Evolutionary conservation across 2,329 filamentous ascomycete genomes (phyloP).

Genomic region (Geosmithia morbida): DNA sequence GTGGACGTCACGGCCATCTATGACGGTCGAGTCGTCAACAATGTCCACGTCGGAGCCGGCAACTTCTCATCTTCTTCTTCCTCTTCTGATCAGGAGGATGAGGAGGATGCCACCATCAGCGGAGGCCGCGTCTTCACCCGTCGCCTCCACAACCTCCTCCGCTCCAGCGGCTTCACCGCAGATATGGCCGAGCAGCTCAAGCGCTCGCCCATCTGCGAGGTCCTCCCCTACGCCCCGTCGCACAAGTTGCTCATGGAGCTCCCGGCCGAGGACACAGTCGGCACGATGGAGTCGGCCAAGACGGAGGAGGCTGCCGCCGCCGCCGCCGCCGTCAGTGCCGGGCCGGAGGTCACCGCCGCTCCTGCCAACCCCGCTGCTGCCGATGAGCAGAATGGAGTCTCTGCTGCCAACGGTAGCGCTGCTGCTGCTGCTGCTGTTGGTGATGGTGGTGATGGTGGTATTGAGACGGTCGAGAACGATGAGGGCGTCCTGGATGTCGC

Average conservation of each 20-base stretch:
- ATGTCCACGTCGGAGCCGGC: constrained; percentile 40
- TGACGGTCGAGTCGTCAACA: constrained; percentile 63
- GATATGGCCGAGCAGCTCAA: constrained; percentile 61
- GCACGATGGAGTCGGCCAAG: constrained; percentile 12
- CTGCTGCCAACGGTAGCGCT: constrained; percentile 16
- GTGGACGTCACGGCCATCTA: constrained; percentile 84
- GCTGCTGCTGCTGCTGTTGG: constrained; percentile 17
- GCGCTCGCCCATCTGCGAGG: constrained; percentile 51
- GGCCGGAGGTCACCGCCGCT: constrained; percentile 15
- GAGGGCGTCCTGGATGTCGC: constrained; percentile 75
- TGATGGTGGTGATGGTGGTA: constrained; percentile 18
- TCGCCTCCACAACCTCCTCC: constrained; percentile 53
- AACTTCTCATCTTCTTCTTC: neutral
- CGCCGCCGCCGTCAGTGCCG: constrained; percentile 8
- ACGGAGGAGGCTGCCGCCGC: constrained; percentile 12
- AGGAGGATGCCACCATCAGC: constrained; percentile 31
- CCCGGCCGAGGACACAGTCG: constrained; percentile 21
- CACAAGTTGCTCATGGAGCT: constrained; percentile 31
- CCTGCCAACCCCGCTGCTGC: constrained; percentile 8
- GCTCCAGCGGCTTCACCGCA: constrained; percentile 40
- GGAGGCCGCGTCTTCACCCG: constrained; percentile 82
- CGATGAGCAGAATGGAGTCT: constrained; percentile 13
- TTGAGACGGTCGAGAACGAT: constrained; percentile 28
- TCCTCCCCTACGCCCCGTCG: constrained; percentile 39
- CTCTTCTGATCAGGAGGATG: constrained; percentile 4